Evolutionary conservation across 164 flowering plant species (phyloP).

Genomic region (Umbilicus rupestris): DNA sequence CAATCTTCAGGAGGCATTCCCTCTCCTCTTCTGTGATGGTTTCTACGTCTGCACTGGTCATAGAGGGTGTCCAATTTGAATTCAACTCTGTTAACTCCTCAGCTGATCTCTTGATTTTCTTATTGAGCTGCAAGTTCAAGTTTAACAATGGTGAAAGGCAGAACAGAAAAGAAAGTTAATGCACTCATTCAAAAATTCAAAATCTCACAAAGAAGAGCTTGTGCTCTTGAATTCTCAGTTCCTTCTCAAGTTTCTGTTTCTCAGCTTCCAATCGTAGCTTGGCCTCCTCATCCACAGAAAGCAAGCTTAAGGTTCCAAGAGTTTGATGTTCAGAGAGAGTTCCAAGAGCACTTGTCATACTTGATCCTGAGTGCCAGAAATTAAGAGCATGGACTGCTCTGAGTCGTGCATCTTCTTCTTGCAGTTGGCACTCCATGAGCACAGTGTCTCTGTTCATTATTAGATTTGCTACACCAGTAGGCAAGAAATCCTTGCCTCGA

Average conservation of each 20-base stretch:
- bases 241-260: conserved; percentile 49
- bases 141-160: not conserved
- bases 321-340: conserved; percentile 60
- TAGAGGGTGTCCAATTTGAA: conserved; percentile 41
- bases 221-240: conserved; percentile 48
- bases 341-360: conserved; percentile 28
- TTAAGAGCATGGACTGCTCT: conserved; percentile 33
- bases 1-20: conserved; percentile 51
- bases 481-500: conserved; percentile 90
- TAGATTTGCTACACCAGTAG: conserved; percentile 39
- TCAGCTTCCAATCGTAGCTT: conserved; percentile 45
- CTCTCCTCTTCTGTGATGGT: conserved; percentile 73
- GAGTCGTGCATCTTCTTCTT: conserved; percentile 65
- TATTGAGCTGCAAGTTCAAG: conserved; percentile 45
- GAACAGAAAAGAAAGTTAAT: not conserved
- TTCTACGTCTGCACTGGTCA: conserved; percentile 50
- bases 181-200: not conserved
- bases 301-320: conserved; percentile 27
- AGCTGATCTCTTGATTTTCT: conserved; percentile 58
- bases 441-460: conserved; percentile 54
- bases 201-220: conserved; percentile 60
- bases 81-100: conserved; percentile 41
- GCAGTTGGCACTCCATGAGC: conserved; percentile 37
- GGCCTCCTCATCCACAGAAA: conserved; percentile 17
- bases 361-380: conserved; percentile 14